Evolutionary conservation across 768 basidiomycete genomes (phyloP).

Genomic region (Pisolithus orientalis): DNA sequence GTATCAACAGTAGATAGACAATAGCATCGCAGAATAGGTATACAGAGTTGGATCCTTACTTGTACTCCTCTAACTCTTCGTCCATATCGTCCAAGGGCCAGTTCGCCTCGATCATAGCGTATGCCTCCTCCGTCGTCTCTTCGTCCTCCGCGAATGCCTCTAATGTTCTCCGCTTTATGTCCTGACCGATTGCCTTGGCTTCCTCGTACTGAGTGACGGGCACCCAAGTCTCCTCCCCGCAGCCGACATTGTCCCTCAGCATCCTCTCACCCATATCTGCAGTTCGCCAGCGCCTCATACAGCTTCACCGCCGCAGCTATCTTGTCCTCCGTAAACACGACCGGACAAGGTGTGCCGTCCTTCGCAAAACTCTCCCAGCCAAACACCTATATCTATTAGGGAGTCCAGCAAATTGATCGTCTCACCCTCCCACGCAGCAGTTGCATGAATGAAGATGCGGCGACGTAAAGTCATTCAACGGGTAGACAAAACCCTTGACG

Average conservation of each 20-base stretch:
- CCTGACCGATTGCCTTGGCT: slow-evolving; percentile 28
- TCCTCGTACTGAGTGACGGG: slow-evolving; percentile 34
- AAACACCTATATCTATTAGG: slow-evolving; percentile 39
- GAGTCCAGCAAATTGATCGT: slow-evolving; percentile 38
- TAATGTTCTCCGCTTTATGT: slow-evolving; percentile 24
- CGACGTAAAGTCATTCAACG: slow-evolving; percentile 28
- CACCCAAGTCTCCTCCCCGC: slow-evolving; percentile 40
- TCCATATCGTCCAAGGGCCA: slow-evolving; percentile 45
- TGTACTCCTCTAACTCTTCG: slow-evolving; percentile 33
- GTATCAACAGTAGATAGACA: not conserved
- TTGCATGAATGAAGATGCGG: slow-evolving; percentile 39
- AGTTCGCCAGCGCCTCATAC: slow-evolving; percentile 21
- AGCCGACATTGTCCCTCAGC: slow-evolving; percentile 22
- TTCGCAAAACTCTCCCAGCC: slow-evolving; percentile 37
- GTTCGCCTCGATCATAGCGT: slow-evolving; percentile 30
- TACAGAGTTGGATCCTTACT: slow-evolving; percentile 20
- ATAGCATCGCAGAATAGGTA: not conserved
- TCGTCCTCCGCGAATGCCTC: slow-evolving; percentile 19
- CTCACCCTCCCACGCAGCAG: slow-evolving; percentile 47
- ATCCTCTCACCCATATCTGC: slow-evolving; percentile 27
- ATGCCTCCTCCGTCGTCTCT: slow-evolving; percentile 26
- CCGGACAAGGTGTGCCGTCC: slow-evolving; percentile 35
- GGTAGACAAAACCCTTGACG: slow-evolving; percentile 34
- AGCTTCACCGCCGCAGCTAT: slow-evolving; percentile 37
- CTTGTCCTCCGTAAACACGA: slow-evolving; percentile 43